These are phyloP conservation scores for Sugiyamaella japonica DNA, from an alignment of 1,139 yeast genomes.

Conservation along the genomic window DNA sequence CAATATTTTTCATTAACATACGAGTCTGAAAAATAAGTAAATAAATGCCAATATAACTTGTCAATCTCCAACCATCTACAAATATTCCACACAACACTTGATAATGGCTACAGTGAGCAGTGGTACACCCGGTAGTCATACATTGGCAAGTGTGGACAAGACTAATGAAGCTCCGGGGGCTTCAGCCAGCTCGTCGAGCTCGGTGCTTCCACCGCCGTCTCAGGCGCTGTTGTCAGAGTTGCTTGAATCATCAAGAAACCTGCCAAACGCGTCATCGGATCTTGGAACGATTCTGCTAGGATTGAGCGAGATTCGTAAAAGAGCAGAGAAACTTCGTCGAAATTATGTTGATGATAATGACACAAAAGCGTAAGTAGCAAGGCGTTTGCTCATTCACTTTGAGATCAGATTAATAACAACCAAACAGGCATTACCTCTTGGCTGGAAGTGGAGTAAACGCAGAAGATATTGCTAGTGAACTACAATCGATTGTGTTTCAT, in stretches of 20 bases:
- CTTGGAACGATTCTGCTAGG: constrained; percentile 75
- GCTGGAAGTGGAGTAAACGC: constrained; percentile 90
- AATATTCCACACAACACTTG: neutral
- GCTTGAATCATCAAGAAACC: constrained; percentile 65
- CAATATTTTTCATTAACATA: neutral
- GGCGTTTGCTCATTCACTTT: no score
- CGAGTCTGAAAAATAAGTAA: neutral
- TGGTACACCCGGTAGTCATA: neutral
- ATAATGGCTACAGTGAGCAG: constrained; percentile 11
- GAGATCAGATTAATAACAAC: neutral
- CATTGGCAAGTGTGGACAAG: constrained; percentile 1
- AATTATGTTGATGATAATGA: constrained; percentile 49
- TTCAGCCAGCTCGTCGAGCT: neutral
- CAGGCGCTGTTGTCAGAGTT: constrained; percentile 56
- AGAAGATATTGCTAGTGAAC: constrained; percentile 76
- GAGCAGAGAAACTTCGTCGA: constrained; percentile 62
- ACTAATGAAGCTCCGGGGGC: constrained; percentile 1
- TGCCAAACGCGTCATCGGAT: constrained; percentile 64
- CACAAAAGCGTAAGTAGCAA: constrained; percentile 60
- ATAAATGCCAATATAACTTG: neutral
- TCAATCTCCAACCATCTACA: neutral
- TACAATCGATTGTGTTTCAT: constrained; percentile 37
- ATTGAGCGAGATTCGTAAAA: constrained; percentile 70
- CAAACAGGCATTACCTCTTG: constrained; percentile 61
- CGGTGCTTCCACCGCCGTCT: constrained; percentile 36